Conservation (phyloP, 768 basidiomycete species). For the Heimioporus sp. region DNA sequence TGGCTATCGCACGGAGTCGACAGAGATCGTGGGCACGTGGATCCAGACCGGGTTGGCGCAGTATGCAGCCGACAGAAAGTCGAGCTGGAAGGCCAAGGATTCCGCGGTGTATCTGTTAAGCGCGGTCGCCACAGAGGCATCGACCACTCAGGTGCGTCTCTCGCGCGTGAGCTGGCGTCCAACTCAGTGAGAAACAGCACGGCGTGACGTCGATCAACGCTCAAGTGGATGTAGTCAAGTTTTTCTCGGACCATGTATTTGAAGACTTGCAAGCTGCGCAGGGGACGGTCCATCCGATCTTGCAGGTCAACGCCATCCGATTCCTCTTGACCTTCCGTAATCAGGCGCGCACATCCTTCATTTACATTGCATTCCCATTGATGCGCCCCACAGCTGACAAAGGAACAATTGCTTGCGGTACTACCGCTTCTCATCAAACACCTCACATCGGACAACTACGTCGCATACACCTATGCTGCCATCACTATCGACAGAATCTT, state of each 20-base stretch:
- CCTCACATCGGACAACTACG: constrained; percentile 81
- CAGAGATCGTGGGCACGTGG: constrained; percentile 83
- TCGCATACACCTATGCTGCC: constrained; percentile 94
- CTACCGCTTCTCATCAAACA: constrained; percentile 84
- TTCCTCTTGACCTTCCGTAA: constrained; percentile 96
- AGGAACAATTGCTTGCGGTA: constrained; percentile 89
- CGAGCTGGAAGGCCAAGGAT: constrained; percentile 90
- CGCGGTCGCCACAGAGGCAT: constrained; percentile 89
- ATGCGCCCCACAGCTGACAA: constrained; percentile 63
- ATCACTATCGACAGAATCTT: constrained; percentile 97
- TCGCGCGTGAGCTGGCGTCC: constrained; percentile 2
- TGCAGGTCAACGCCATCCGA: constrained; percentile 95
- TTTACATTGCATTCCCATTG: not conserved
- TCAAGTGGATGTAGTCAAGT: constrained; percentile 90
- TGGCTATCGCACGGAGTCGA: constrained; percentile 83
- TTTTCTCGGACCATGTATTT: constrained; percentile 91
- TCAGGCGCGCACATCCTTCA: constrained; percentile 52
- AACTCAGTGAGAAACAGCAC: constrained; percentile 45
- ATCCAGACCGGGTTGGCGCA: constrained; percentile 70
- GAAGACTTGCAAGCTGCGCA: constrained; percentile 75
- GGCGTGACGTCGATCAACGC: constrained; percentile 94
- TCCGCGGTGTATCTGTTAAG: constrained; percentile 90
- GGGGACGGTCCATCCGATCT: constrained; percentile 77
- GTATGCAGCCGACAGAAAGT: constrained; percentile 58
- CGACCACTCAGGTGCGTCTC: constrained; percentile 71